Percentiles rank a stretch among this genome's conserved stretches.
Evolutionary conservation across 176 grass and related monocot genomes (phyloP).

Genomic region (Oryza glaberrima): DNA sequence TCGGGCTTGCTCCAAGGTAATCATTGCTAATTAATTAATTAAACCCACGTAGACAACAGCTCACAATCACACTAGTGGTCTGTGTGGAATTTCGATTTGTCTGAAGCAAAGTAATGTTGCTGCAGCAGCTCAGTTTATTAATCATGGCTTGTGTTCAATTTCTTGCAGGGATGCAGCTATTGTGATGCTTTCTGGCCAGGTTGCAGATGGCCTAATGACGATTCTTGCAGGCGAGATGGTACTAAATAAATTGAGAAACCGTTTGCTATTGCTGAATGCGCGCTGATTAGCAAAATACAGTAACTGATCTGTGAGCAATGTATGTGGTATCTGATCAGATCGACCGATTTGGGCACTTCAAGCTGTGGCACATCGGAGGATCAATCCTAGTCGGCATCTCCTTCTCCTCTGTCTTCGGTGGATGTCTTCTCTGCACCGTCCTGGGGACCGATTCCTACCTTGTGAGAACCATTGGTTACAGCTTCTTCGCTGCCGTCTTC

Average conservation of each 20-base stretch:
- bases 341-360: conserved; percentile 68
- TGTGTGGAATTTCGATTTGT: too few relatives aligned
- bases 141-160: background rate
- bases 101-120: background rate
- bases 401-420: conserved; percentile 79
- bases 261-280: background rate
- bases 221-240: conserved; percentile 75
- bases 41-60: too few relatives aligned
- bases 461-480: conserved; percentile 64
- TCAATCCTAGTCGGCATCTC: conserved; percentile 64
- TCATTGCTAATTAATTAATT: background rate
- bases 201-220: conserved; percentile 66
- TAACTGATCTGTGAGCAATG: background rate
- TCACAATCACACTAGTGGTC: background rate
- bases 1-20: conserved; percentile 68
- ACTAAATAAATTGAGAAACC: background rate
- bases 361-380: conserved; percentile 76
- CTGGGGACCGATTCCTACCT: conserved; percentile 61
- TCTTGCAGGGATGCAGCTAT: conserved; percentile 55
- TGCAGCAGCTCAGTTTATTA: background rate
- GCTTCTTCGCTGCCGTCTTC: conserved; percentile 69
- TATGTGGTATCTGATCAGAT: conserved; percentile 39
- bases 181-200: conserved; percentile 82
- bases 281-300: background rate
- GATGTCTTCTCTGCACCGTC: conserved; percentile 63